A percentile compares a stretch with the other conserved stretches of the same genome.
phyloP scores from a whole-genome alignment of 2,329 filamentous ascomycete species.

The Trichoderma hamatum region DNA sequence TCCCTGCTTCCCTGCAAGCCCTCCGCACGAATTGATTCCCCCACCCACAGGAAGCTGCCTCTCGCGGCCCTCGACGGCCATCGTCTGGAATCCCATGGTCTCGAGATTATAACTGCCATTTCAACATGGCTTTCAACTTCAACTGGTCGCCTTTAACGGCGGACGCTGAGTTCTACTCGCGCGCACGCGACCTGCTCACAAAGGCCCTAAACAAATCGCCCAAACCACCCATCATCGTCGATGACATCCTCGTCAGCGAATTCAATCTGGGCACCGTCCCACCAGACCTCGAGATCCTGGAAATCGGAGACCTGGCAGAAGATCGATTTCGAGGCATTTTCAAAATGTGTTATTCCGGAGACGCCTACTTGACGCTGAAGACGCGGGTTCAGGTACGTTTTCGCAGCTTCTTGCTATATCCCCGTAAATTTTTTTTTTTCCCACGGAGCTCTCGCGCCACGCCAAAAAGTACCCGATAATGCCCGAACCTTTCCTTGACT shows the following conservation, averaged over 20 bases:
- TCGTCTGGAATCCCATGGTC: slow-evolving; percentile 38
- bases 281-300: slow-evolving; percentile 92
- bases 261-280: slow-evolving; percentile 94
- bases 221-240: slow-evolving; percentile 97
- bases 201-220: slow-evolving; percentile 95
- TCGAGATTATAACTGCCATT: slow-evolving; percentile 47
- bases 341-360: slow-evolving; percentile 97
- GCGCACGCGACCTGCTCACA: slow-evolving; percentile 91
- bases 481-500: slow-evolving; percentile 27
- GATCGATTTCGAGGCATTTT: slow-evolving; percentile 97
- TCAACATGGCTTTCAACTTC: slow-evolving; percentile 99
- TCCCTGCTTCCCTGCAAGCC: slow-evolving; percentile 15
- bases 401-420: slow-evolving; percentile 23
- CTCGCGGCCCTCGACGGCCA: slow-evolving; percentile 30
- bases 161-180: slow-evolving; percentile 86
- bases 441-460: slow-evolving; percentile 25
- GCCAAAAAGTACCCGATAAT: slow-evolving; percentile 29
- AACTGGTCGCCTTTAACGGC: slow-evolving; percentile 99
- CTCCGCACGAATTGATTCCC: slow-evolving; percentile 17
- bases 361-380: slow-evolving; percentile 92
- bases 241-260: slow-evolving; percentile 98
- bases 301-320: slow-evolving; percentile 96
- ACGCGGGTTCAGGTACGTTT: slow-evolving; percentile 84
- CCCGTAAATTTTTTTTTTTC: slow-evolving; percentile 8
- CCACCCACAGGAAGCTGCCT: slow-evolving; percentile 19